phyloP scores from a whole-genome alignment of 768 basidiomycete species.

The Calvatia gigantea region DNA sequence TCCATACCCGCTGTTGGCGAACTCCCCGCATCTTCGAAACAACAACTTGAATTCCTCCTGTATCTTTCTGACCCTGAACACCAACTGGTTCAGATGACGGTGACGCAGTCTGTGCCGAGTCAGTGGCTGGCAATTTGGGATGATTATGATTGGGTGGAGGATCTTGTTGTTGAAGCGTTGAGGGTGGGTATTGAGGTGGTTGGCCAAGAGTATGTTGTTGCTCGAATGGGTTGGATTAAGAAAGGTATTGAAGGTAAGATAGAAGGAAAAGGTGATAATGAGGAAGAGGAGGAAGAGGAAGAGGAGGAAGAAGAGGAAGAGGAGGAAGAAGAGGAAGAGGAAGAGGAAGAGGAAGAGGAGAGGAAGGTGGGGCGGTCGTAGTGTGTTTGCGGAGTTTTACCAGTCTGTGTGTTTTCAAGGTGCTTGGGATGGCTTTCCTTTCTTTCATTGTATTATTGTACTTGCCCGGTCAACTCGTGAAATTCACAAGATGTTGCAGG shows the following conservation, averaged over 20 bases:
- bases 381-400: neutral
- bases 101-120: conserved; percentile 82
- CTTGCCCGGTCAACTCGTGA: neutral
- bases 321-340: conserved; percentile 5
- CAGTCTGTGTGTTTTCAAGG: neutral
- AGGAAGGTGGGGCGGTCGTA: neutral
- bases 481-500: neutral
- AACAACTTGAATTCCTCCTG: conserved; percentile 68
- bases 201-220: conserved; percentile 87
- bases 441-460: conserved; percentile 3
- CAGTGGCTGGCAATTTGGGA: conserved; percentile 91
- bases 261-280: conserved; percentile 13
- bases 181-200: conserved; percentile 84
- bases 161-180: conserved; percentile 83
- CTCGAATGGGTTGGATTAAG: conserved; percentile 78
- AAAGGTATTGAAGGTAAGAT: conserved; percentile 23
- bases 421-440: neutral
- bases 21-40: conserved; percentile 30
- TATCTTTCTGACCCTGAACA: conserved; percentile 79
- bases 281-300: conserved; percentile 16
- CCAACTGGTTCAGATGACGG: conserved; percentile 67
- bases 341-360: conserved; percentile 5
- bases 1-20: conserved; percentile 35
- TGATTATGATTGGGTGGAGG: conserved; percentile 94
- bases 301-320: conserved; percentile 24